These are phyloP conservation scores for Schizosaccharomyces versatilis DNA, from an alignment of 1,139 yeast species.

Conservation along the genomic window DNA sequence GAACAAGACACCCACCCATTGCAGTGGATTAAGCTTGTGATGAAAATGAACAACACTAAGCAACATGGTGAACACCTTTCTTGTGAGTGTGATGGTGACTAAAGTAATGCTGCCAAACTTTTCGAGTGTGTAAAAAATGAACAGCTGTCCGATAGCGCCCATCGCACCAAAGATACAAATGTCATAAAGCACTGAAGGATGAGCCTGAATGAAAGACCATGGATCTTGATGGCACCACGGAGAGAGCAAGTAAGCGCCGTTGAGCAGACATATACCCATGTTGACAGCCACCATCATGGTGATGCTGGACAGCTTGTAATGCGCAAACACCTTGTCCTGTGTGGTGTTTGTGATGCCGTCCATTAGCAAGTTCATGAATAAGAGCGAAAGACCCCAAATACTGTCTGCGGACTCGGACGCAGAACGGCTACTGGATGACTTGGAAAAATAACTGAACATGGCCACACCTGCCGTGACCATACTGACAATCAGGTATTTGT, in stretches of 20 bases:
- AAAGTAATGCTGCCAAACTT: constrained; percentile 63
- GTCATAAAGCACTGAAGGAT: constrained; percentile 35
- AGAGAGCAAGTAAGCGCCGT: constrained; percentile 23
- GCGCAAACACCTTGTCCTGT: constrained; percentile 58
- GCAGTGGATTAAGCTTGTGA: constrained; percentile 37
- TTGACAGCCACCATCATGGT: constrained; percentile 73
- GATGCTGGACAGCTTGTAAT: constrained; percentile 42
- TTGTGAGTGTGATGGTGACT: constrained; percentile 82
- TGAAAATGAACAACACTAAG: constrained; percentile 71
- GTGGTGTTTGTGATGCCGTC: constrained; percentile 89
- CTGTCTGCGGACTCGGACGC: constrained; percentile 17
- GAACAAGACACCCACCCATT: constrained; percentile 56
- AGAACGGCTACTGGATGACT: constrained; percentile 17
- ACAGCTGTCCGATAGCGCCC: constrained; percentile 83
- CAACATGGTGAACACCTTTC: constrained; percentile 89
- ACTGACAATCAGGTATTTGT: constrained; percentile 57
- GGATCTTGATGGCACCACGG: constrained; percentile 31
- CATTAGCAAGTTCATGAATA: constrained; percentile 42
- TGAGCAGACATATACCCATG: constrained; percentile 27
- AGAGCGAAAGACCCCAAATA: constrained; percentile 35
- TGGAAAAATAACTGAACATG: constrained; percentile 39
- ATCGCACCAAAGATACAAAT: constrained; percentile 46
- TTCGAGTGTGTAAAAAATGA: constrained; percentile 66
- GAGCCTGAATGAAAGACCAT: constrained; percentile 24
- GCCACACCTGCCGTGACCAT: constrained; percentile 65